Percentiles rank a stretch among this genome's conserved stretches.
These are phyloP conservation scores for Zymoseptoria ardabiliae DNA, from an alignment of 2,329 filamentous ascomycete species.

Conservation along the genomic window DNA sequence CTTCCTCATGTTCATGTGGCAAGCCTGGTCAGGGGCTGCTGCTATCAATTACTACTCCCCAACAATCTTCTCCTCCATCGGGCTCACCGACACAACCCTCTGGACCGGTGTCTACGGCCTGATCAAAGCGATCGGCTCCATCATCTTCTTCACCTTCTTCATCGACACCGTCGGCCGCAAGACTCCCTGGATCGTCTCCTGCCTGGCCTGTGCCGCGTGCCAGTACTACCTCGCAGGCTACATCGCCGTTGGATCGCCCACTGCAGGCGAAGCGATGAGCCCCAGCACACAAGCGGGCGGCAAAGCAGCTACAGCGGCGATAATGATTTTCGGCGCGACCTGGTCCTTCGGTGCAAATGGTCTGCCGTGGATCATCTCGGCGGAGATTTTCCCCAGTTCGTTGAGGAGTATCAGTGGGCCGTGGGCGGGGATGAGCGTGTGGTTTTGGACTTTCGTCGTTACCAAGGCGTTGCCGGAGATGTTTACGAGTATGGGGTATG, in stretches of 20 bases:
- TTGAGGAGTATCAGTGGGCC: slow-evolving; percentile 34
- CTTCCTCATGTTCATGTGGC: slow-evolving; percentile 36
- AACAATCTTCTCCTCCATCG: slow-evolving; percentile 32
- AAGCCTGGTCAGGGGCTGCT: slow-evolving; percentile 28
- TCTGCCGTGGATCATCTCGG: slow-evolving; percentile 38
- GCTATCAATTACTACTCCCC: slow-evolving; percentile 34
- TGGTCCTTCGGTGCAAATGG: slow-evolving; percentile 37
- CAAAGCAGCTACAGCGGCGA: slow-evolving; percentile 34
- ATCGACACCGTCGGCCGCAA: slow-evolving; percentile 33
- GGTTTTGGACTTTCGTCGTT: slow-evolving; percentile 33
- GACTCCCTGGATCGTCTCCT: slow-evolving; percentile 33
- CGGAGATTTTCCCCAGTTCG: slow-evolving; percentile 37
- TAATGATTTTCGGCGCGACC: slow-evolving; percentile 35
- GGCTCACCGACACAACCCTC: slow-evolving; percentile 29
- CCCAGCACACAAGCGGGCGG: slow-evolving; percentile 31
- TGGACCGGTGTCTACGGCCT: slow-evolving; percentile 34
- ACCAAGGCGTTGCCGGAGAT: slow-evolving; percentile 37
- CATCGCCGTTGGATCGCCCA: slow-evolving; percentile 30
- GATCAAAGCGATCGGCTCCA: slow-evolving; percentile 31
- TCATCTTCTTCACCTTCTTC: slow-evolving; percentile 34
- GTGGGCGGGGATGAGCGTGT: slow-evolving; percentile 30
- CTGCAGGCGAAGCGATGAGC: slow-evolving; percentile 23
- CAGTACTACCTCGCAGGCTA: slow-evolving; percentile 34
- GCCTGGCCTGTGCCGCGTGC: slow-evolving; percentile 30
- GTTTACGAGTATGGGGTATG: slow-evolving; percentile 34